Evolutionary conservation across 768 basidiomycete species (phyloP), one percentile per base, ranked within the genome.

Genomic region (Galerina marginata): DNA sequence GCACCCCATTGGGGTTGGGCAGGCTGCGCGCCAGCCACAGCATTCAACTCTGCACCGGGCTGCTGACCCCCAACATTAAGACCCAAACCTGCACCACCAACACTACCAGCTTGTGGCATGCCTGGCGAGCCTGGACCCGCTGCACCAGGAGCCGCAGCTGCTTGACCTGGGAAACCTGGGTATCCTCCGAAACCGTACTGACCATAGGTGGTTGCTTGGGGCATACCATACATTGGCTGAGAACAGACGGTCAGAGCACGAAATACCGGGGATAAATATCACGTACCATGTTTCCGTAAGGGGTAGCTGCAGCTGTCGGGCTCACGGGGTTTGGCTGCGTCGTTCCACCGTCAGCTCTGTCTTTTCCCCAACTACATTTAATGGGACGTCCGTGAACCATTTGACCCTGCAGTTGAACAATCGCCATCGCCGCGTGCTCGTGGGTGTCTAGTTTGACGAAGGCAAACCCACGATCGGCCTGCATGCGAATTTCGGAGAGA

Each of bases 341-440:
- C 25, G 84, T 80, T 25, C 83, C 85, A 37, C 87, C 91, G 72
- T 91, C 90, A 23, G 87, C 90, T 62, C 93, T 85, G 73, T 98
- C 96, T 76, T 98, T 99, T 58, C 97, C 97, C 97, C 97, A 99
- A 69, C 93, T 95, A 76, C 94, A 96, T 78, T 98, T 99, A 82
- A 99, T 94, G 7, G 96, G 95, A 40, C 97, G 80, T 49, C 96
- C 96, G 65, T 99, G 97, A 26, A 99, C 93, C 84, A 95, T 92
- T 79, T 95, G 93, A 55, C 96, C 96, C 75, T 96, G 94, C 53
- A 99, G 81, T 74, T 98, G 95, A 62, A 96, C 91, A 70, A 99
- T 99, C 40, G 96, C 96, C 88, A 95, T 90, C 7, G 97, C 96
- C 56, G 96, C 96, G 73, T 98, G 95, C 73, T 99, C 95, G 74